Base-by-base conservation (phyloP, 768 basidiomycete genomes). In the Tricholoma matsutake region DNA sequence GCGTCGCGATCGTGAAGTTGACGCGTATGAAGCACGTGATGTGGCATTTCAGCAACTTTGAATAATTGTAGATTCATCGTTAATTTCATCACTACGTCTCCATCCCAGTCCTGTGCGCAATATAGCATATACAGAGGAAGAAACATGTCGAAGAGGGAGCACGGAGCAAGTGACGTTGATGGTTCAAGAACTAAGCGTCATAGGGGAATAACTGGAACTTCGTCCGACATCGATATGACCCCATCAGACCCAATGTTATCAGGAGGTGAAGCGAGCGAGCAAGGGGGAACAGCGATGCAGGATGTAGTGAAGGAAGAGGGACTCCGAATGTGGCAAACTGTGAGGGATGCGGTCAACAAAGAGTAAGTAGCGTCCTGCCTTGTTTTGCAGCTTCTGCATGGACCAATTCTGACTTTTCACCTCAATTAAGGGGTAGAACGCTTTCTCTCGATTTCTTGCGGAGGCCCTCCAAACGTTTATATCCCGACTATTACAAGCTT, bases 331-430 rank as follows among this genome's bases (percentile, higher is more conserved):
- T 92, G 89, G 87, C 84, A 87, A 71, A 83, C 83, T 39, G 81
- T 93, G 72, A 90, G 85, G 82, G 88, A 91, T 73, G 91, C 89
- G 70, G 85, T 86, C 72, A 89, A 86, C 80, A 90, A 91, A 83
- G 90, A 92, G 92, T 93, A 82, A 81, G 91, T 89, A 77, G 77
- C 79, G 75, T 76, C 75, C 69, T 73, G 71, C 72, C 71, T 73
- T 78, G 75, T 75, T 70, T 72, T 75, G 69, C 61, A 39, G 14
- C 68, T 61, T 71, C 65, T 70, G 65, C 64, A 66, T 65, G 61
- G 61, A 68, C 64, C 68, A 61, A 61, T 69, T 68, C 69, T 73
- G 62, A 70, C 68, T 64, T 65, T 64, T 62, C 60, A 58, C 63
- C 65, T 63, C 68, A 61, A 70, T 68, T 67, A 67, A 92, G 91